Evolutionary conservation across 768 basidiomycete species (phyloP).

Genomic region (Russula sp.): DNA sequence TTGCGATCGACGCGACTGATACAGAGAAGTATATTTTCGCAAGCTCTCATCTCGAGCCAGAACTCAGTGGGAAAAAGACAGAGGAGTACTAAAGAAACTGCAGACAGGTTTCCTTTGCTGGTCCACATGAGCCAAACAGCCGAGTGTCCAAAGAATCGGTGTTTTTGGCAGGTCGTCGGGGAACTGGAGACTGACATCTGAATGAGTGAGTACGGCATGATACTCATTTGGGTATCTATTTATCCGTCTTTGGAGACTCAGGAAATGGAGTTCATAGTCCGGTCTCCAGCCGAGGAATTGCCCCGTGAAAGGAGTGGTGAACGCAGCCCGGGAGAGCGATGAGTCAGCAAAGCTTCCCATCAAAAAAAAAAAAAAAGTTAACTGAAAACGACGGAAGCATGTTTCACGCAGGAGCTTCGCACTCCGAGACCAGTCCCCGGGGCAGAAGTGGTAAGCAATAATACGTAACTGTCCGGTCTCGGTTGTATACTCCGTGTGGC

Average conservation of each 20-base stretch:
- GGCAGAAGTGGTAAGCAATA: background rate
- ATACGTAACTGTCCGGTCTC: background rate
- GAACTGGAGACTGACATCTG: background rate
- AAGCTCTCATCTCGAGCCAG: background rate
- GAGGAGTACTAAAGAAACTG: background rate
- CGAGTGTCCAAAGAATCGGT: background rate
- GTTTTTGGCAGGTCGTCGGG: background rate
- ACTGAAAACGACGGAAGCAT: constrained; percentile 1
- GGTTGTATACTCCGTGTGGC: background rate
- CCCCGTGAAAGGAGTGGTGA: background rate
- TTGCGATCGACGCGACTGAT: background rate
- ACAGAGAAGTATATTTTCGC: background rate
- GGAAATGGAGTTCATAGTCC: background rate
- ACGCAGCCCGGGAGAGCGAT: background rate
- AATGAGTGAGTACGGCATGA: background rate
- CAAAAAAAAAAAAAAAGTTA: background rate
- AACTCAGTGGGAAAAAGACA: background rate
- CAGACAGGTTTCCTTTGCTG: background rate
- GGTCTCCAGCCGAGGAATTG: background rate
- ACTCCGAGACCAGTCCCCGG: background rate
- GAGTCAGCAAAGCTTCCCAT: background rate
- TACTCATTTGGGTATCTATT: background rate
- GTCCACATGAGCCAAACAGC: background rate
- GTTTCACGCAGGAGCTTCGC: background rate
- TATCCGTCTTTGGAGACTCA: constrained; percentile 3